Conservation (phyloP, 352 stramenopile species). For the Aphanomyces astaci region DNA sequence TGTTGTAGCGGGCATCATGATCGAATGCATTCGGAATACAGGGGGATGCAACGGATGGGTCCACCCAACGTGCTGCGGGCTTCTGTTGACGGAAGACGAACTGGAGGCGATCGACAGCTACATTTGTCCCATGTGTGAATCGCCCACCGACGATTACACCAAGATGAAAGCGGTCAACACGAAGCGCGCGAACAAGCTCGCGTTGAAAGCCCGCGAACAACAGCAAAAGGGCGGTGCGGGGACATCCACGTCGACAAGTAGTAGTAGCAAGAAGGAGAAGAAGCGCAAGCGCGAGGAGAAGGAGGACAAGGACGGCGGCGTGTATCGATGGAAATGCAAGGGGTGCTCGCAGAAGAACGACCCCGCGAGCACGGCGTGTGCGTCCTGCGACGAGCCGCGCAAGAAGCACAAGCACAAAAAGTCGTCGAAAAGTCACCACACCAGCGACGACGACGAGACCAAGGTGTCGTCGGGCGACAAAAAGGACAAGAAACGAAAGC, state of each 20-base stretch:
- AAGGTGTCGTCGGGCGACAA: neutral
- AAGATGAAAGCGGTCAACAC: constrained; percentile 67
- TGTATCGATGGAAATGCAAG: constrained; percentile 23
- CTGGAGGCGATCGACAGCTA: constrained; percentile 77
- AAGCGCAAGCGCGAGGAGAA: constrained; percentile 18
- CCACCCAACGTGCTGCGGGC: constrained; percentile 79
- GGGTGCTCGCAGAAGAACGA: constrained; percentile 12
- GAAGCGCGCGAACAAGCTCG: constrained; percentile 48
- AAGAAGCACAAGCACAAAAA: constrained; percentile 18
- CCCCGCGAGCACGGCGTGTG: neutral
- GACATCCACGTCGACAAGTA: constrained; percentile 3
- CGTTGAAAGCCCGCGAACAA: constrained; percentile 16
- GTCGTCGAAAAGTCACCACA: constrained; percentile 29
- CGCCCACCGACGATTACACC: constrained; percentile 52
- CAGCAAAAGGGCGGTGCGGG: neutral
- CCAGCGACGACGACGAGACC: neutral
- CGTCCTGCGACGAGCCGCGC: neutral
- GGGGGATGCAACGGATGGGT: constrained; percentile 89
- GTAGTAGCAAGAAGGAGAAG: constrained; percentile 16
- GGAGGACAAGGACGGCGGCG: neutral
- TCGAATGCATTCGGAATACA: constrained; percentile 86
- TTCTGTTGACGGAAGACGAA: constrained; percentile 79
- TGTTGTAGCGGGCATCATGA: constrained; percentile 75
- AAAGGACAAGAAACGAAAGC: constrained; percentile 23
- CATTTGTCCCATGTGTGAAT: constrained; percentile 78